Evolutionary conservation across 306 rosid genomes (phyloP), one percentile per base, ranked within the genome.

Genomic region (Vigna mungo): DNA sequence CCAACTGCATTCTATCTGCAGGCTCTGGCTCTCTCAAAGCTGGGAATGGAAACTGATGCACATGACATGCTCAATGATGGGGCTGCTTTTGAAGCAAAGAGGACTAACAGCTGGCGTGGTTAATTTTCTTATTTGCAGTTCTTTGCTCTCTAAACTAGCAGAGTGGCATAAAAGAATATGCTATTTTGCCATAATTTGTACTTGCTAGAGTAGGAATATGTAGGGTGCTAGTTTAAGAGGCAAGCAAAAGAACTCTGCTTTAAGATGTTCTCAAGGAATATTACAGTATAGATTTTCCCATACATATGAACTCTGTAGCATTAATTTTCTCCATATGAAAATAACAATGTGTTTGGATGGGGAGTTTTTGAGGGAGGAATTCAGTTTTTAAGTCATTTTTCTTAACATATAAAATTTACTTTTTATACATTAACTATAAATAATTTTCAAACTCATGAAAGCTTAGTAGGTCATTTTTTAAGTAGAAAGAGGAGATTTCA

Each of bases 21-120:
- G 72, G 98, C 97, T 34, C 96, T 92, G 56, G 95, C 98, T 3
- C 93, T 94, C 72, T 90, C 97, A 0, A 94, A 89, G 91, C 92
- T 94, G 17, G 97, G 98, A 83, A 94, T 94, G 98, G 97, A 92
- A 79, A 89, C 97, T 6, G 98, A 94, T 75, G 96, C 97, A 7
- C 96, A 88, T 72, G 98, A 94, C 87, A 94, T 94, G 98, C 95
- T 94, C 59, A 89, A 89, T 54, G 97, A 94, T 20, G 98, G 97
- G 9, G 93, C 92, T 7, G 67, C 92, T 72, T 92, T 94, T 21
- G 98, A 94, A 82, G 87, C 86, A 0, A 94, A 90, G 90, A 87
- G 89, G 41, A 87, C 91, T 41, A 94, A 87, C 78, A 90, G 90
- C 71, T 92, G 98, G 98, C 94, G 96, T 0, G 79, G 89, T 49